These are phyloP conservation scores for Begonia peltatifolia DNA, from an alignment of 306 rosid species.

Conservation along the genomic window DNA sequence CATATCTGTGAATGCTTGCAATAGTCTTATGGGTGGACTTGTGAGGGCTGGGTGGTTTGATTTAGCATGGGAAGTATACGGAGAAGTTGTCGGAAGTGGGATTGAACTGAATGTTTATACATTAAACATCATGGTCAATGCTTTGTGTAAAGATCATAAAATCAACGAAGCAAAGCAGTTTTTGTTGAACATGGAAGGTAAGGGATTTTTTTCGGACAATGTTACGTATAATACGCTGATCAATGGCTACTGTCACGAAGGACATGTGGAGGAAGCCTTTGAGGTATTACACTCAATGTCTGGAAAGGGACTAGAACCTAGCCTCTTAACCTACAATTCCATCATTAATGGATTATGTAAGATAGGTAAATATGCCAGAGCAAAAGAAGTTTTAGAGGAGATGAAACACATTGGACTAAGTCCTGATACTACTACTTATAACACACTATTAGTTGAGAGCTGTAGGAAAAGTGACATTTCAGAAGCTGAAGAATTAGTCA, in stretches of 20 bases:
- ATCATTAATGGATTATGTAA: constrained; percentile 73
- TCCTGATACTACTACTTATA: constrained; percentile 63
- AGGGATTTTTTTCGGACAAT: constrained; percentile 41
- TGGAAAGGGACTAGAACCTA: constrained; percentile 45
- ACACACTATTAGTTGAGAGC: constrained; percentile 52
- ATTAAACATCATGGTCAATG: constrained; percentile 83
- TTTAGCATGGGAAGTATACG: constrained; percentile 59
- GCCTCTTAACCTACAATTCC: constrained; percentile 59
- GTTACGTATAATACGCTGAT: constrained; percentile 75
- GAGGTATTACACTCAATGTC: constrained; percentile 30
- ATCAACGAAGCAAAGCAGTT: constrained; percentile 30
- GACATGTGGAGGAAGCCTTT: constrained; percentile 45
- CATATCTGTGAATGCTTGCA: constrained; percentile 57
- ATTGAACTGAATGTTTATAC: constrained; percentile 46
- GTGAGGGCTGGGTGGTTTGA: constrained; percentile 78
- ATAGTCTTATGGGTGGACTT: constrained; percentile 67
- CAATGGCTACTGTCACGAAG: constrained; percentile 50
- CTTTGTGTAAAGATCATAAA: constrained; percentile 56
- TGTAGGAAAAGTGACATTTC: constrained; percentile 42
- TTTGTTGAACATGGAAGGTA: constrained; percentile 44
- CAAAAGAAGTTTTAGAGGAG: constrained; percentile 40
- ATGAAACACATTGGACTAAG: constrained; percentile 45
- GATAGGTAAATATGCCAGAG: constrained; percentile 38
- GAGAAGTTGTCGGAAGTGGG: constrained; percentile 36
- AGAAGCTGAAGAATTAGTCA: constrained; percentile 55